Evolutionary conservation across 495 filamentous ascomycete species (phyloP), one percentile per base, ranked within the genome.

Genomic region (Penicillium desertorum): DNA sequence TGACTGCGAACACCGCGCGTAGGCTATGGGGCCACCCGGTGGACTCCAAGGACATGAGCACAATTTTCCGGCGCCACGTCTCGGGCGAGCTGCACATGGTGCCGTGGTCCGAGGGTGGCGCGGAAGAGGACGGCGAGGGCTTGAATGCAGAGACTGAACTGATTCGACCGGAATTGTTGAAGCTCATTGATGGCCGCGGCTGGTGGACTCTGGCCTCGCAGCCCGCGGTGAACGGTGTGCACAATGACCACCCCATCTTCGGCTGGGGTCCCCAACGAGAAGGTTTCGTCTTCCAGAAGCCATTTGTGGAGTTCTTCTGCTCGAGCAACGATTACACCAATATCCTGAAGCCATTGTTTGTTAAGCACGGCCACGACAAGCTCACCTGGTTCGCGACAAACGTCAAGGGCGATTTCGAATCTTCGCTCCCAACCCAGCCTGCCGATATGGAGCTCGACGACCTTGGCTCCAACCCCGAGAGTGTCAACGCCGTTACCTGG

Each of bases 121-220:
- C 94, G 37, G 76, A 74, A 50, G 76, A 79, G 50, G 69, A 67
- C 30, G 63, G 59, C 27, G 62, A 54, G 19, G 75, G 74, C 7
- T 60, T 83, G 39, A 92, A 88, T 57, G 79, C 89, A 29, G 94
- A 98, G 75, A 96, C 91, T 0, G 79, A 81, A 34, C 80, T 84
- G 6, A 98, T 98, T 67, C 83, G 83, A 41, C 71, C 83, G 1
- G 78, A 89, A 58, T 82, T 98, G 7, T 72, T 93, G 53, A 71
- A 75, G 29, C 79, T 98, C 45, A 96, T 92, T 64, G 74, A 80
- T 42, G 60, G 62, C 27, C 88, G 89, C 62, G 90, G 91, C 47
- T 96, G 78, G 89, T 97, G 92, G 95, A 96, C 91, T 4, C 83
- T 98, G 12, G 94, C 94, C 22, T 94, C 89, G n/a, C 94, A 98